A percentile compares a stretch with the other conserved stretches of the same genome.
Conservation (phyloP, 768 basidiomycete genomes). For the Lactarius psammicola region DNA sequence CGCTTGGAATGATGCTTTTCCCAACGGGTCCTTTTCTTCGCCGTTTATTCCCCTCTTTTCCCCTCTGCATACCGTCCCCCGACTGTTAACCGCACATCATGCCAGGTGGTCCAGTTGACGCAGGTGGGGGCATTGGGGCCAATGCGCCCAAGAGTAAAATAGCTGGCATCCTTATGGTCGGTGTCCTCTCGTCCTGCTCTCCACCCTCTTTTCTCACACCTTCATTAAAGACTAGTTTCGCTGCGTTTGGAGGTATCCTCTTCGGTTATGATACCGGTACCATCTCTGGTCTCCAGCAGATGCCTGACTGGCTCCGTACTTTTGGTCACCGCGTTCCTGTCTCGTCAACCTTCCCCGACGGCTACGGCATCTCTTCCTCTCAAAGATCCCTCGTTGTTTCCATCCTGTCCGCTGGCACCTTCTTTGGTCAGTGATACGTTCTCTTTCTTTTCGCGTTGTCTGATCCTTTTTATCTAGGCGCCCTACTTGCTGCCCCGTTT, state of each 20-base stretch:
- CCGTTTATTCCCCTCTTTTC: background rate
- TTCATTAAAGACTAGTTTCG: constrained; percentile 33
- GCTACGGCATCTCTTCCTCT: constrained; percentile 42
- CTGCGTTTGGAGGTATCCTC: constrained; percentile 43
- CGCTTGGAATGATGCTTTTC: background rate
- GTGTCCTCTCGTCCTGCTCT: background rate
- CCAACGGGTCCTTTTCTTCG: background rate
- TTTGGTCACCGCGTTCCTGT: constrained; percentile 42
- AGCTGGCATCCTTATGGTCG: constrained; percentile 41
- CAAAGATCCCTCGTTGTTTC: constrained; percentile 54
- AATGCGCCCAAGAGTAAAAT: constrained; percentile 28
- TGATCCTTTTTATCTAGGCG: constrained; percentile 37
- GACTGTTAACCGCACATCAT: constrained; percentile 17
- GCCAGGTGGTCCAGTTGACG: constrained; percentile 28
- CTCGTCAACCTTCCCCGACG: constrained; percentile 23
- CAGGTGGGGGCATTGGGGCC: constrained; percentile 26
- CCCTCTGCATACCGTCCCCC: background rate
- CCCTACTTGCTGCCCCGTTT: constrained; percentile 50
- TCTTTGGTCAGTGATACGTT: constrained; percentile 50
- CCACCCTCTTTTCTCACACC: background rate
- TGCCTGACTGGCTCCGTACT: constrained; percentile 54
- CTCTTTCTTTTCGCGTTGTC: background rate
- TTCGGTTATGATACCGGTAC: constrained; percentile 82
- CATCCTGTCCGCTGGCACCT: constrained; percentile 86
- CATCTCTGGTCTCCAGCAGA: constrained; percentile 73